Conservation (phyloP, 1,284 basidiomycete species). For the Sanghuangporus baumii region DNA sequence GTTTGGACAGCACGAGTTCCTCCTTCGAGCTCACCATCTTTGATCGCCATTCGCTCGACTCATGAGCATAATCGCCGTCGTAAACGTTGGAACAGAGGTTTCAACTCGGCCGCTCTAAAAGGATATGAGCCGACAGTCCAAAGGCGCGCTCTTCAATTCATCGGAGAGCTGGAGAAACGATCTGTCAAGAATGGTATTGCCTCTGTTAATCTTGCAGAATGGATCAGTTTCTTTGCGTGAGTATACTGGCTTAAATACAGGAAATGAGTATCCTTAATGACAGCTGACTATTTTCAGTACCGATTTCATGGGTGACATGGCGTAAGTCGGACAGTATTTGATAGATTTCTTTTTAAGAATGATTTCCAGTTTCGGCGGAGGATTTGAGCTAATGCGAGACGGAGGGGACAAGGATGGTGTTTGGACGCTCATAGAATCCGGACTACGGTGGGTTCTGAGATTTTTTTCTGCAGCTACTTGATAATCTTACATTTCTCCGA, state of each 20-base stretch:
- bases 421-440: slow-evolving; percentile 1
- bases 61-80: slow-evolving; percentile 34
- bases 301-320: slow-evolving; percentile 36
- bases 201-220: slow-evolving; percentile 29
- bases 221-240: slow-evolving; percentile 30
- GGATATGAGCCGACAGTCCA: slow-evolving; percentile 33
- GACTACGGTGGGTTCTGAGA: neutral
- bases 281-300: slow-evolving; percentile 28
- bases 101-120: slow-evolving; percentile 32
- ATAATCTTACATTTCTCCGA: neutral
- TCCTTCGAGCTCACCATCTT: neutral
- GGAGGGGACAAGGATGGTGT: slow-evolving; percentile 19
- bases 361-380: slow-evolving; percentile 26
- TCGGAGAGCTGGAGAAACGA: slow-evolving; percentile 24
- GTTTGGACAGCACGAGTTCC: neutral
- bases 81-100: slow-evolving; percentile 38
- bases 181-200: slow-evolving; percentile 2
- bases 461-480: neutral
- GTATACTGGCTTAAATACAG: slow-evolving; percentile 19
- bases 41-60: slow-evolving; percentile 25
- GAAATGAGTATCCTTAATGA: slow-evolving; percentile 21
- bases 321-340: slow-evolving; percentile 17
- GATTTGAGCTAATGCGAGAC: slow-evolving; percentile 26
- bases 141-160: slow-evolving; percentile 29
- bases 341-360: neutral